phyloP scores from a whole-genome alignment of 2,329 filamentous ascomycete genomes.

The Rutstroemia sp. region DNA sequence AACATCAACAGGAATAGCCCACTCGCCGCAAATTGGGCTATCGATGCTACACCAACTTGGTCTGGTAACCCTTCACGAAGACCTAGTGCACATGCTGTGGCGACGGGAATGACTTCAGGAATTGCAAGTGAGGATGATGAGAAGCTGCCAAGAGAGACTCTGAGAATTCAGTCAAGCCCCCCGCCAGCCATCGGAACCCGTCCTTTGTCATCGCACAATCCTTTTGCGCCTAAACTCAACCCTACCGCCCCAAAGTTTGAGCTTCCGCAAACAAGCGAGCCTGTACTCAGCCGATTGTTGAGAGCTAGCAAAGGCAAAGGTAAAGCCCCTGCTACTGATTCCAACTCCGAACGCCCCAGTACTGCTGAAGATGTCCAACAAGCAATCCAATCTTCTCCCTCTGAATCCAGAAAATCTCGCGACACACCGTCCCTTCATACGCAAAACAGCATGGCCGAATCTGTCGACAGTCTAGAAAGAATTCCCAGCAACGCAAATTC shows the following conservation, averaged over 20 bases:
- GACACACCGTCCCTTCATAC: conserved; percentile 52
- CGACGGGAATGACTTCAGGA: conserved; percentile 52
- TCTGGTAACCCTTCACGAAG: conserved; percentile 71
- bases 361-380: conserved; percentile 16
- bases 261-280: conserved; percentile 39
- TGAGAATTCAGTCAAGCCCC: conserved; percentile 44
- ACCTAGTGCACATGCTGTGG: conserved; percentile 69
- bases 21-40: conserved; percentile 45
- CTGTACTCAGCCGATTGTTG: conserved; percentile 47
- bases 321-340: conserved; percentile 35
- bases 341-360: conserved; percentile 28
- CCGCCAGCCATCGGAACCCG: conserved; percentile 69
- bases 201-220: conserved; percentile 43
- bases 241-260: conserved; percentile 86
- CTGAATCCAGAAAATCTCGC: conserved; percentile 46
- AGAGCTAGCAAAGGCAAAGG: conserved; percentile 34
- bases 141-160: conserved; percentile 49
- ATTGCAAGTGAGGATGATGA: conserved; percentile 58
- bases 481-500: conserved; percentile 50
- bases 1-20: conserved; percentile 45
- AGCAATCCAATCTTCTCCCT: conserved; percentile 37
- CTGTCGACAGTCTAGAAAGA: conserved; percentile 38
- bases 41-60: conserved; percentile 47
- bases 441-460: conserved; percentile 49
- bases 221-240: conserved; percentile 60